Evolutionary conservation across 2,329 filamentous ascomycete species (phyloP).

Genomic region (Alternaria brassicae): DNA sequence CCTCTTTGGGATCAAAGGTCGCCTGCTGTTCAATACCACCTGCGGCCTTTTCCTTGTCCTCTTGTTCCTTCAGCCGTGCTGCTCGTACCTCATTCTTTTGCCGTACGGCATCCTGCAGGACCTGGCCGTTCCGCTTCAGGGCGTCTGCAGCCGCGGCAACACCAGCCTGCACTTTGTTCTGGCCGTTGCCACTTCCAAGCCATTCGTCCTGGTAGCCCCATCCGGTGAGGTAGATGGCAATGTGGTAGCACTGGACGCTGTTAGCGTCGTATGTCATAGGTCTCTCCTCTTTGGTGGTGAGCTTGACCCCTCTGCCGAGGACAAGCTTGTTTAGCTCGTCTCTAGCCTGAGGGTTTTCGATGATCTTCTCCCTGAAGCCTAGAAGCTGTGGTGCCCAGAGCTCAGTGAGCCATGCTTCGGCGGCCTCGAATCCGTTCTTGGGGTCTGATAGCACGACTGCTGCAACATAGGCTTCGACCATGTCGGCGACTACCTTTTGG

Average conservation of each 20-base stretch:
- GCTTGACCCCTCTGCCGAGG: slow-evolving; percentile 42
- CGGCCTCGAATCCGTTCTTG: slow-evolving; percentile 65
- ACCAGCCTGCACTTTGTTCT: slow-evolving; percentile 74
- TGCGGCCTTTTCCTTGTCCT: slow-evolving; percentile 21
- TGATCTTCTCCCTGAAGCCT: slow-evolving; percentile 36
- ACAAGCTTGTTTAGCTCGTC: slow-evolving; percentile 49
- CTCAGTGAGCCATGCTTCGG: slow-evolving; percentile 73
- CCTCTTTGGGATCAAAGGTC: slow-evolving; percentile 22
- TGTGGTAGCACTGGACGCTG: slow-evolving; percentile 64
- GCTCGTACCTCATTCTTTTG: slow-evolving; percentile 35
- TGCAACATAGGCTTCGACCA: slow-evolving; percentile 91
- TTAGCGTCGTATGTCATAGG: slow-evolving; percentile 59
- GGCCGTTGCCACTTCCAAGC: slow-evolving; percentile 68
- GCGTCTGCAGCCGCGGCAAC: slow-evolving; percentile 70
- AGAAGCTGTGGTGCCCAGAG: slow-evolving; percentile 67
- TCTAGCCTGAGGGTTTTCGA: slow-evolving; percentile 51
- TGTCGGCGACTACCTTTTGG: slow-evolving; percentile 79
- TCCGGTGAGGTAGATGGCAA: slow-evolving; percentile 71
- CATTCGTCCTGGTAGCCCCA: slow-evolving; percentile 70
- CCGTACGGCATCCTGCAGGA: slow-evolving; percentile 23
- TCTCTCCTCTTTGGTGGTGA: slow-evolving; percentile 59
- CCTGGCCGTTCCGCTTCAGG: slow-evolving; percentile 55
- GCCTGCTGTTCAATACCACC: slow-evolving; percentile 13
- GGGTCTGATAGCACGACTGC: slow-evolving; percentile 75
- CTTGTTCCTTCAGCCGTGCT: slow-evolving; percentile 20